phyloP scores from a whole-genome alignment of 176 grass and related monocot species.

The Hsuehochloa calcarea region DNA sequence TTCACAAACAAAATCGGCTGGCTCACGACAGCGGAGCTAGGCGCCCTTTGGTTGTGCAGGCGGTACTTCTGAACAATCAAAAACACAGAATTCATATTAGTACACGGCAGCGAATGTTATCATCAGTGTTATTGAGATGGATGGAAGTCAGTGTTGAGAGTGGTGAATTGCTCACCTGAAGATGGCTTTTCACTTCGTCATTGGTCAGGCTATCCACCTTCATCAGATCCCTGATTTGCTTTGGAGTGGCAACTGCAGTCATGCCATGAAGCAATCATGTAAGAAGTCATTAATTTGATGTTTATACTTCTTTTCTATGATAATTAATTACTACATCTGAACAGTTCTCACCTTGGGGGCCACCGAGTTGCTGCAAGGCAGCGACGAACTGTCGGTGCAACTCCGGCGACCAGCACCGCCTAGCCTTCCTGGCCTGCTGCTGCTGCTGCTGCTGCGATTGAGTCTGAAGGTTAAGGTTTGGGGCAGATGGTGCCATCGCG shows the following conservation, averaged over 20 bases:
- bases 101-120: neutral
- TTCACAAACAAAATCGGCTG: slow-evolving; percentile 43
- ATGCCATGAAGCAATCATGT: slow-evolving; percentile 7
- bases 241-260: slow-evolving; percentile 85
- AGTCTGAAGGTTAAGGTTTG: slow-evolving; percentile 36
- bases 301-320: neutral
- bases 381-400: slow-evolving; percentile 76
- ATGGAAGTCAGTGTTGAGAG: neutral
- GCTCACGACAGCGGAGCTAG: slow-evolving; percentile 9
- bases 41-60: slow-evolving; percentile 65
- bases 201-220: slow-evolving; percentile 93
- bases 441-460: slow-evolving; percentile 39
- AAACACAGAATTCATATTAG: slow-evolving; percentile 19
- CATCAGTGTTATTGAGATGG: neutral
- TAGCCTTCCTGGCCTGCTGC: slow-evolving; percentile 68
- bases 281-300: neutral
- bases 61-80: slow-evolving; percentile 79
- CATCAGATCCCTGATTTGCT: slow-evolving; percentile 97
- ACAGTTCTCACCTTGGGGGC: slow-evolving; percentile 63
- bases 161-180: slow-evolving; percentile 62
- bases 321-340: neutral
- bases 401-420: slow-evolving; percentile 91
- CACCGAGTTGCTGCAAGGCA: slow-evolving; percentile 74
- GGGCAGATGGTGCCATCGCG: slow-evolving; percentile 25
- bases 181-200: slow-evolving; percentile 99